phyloP scores from a whole-genome alignment of 1,139 yeast genomes.

The Magnusiomyces magnusii region DNA sequence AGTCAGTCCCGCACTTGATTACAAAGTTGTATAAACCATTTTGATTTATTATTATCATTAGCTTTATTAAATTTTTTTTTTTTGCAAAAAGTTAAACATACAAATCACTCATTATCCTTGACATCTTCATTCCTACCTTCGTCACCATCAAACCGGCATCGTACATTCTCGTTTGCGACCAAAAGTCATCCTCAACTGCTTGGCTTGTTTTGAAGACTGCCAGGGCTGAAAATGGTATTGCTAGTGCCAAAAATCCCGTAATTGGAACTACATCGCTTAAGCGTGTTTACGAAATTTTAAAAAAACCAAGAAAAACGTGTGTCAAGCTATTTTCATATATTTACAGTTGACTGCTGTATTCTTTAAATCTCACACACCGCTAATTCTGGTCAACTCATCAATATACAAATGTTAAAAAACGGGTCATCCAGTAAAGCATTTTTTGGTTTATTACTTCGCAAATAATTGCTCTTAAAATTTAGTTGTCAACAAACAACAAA shows the following conservation, averaged over 20 bases:
- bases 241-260: constrained; percentile 45
- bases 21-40: constrained; percentile 97
- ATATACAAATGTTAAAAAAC: too few relatives aligned
- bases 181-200: constrained; percentile 90
- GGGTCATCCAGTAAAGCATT: too few relatives aligned
- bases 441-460: too few relatives aligned
- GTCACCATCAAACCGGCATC: constrained; percentile 86
- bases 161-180: constrained; percentile 78
- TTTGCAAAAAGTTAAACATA: constrained; percentile 97
- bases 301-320: constrained; percentile 72
- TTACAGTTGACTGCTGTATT: neutral
- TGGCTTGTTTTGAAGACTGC: constrained; percentile 82
- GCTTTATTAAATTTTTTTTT: too few relatives aligned
- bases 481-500: neutral
- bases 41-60: too few relatives aligned
- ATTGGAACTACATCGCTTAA: constrained; percentile 76
- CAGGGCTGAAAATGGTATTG: constrained; percentile 72
- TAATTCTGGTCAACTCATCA: too few relatives aligned
- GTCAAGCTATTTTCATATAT: constrained; percentile 8
- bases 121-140: constrained; percentile 82
- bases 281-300: constrained; percentile 91
- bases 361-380: neutral
- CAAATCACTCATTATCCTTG: constrained; percentile 84
- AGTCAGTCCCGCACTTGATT: constrained; percentile 98
- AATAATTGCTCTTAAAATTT: too few relatives aligned